Evolutionary conservation across 1,139 yeast species (phyloP).

Genomic region (Pneumocystis murina): DNA sequence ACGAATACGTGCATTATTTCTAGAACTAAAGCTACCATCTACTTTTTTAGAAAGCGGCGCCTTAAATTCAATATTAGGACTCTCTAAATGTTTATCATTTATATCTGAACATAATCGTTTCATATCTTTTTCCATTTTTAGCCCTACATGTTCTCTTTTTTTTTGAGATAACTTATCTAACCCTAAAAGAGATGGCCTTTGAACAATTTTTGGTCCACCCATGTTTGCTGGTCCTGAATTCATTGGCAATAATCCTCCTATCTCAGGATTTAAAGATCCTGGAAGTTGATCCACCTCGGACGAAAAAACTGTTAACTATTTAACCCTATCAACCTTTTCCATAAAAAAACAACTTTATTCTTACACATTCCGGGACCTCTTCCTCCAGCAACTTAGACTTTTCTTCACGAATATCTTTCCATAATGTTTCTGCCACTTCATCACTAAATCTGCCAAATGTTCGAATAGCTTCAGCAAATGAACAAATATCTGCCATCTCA

Average conservation of each 20-base stretch:
- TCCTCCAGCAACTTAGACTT: background rate
- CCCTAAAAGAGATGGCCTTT: background rate
- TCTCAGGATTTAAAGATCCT: background rate
- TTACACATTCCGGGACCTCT: background rate
- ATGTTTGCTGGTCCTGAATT: background rate
- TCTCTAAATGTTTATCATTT: background rate
- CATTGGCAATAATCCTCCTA: background rate
- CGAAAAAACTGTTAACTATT: background rate
- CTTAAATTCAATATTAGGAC: slow-evolving; percentile 4
- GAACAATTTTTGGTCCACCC: too few relatives aligned
- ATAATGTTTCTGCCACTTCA: background rate
- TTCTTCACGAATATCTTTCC: background rate
- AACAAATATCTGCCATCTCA: slow-evolving; percentile 4
- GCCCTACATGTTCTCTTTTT: slow-evolving; percentile 1
- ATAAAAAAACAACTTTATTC: background rate
- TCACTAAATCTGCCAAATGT: slow-evolving; percentile 9
- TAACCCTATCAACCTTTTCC: background rate
- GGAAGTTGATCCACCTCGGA: slow-evolving; percentile 4
- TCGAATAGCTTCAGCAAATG: slow-evolving; percentile 7
- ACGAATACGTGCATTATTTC: slow-evolving; percentile 9
- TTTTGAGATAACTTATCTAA: background rate
- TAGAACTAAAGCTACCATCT: background rate
- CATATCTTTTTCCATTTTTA: slow-evolving; percentile 4
- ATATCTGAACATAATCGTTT: background rate
- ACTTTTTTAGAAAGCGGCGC: slow-evolving; percentile 5